Evolutionary conservation across 495 filamentous ascomycete genomes (phyloP).

Genomic region (Aspergillus ostianus): DNA sequence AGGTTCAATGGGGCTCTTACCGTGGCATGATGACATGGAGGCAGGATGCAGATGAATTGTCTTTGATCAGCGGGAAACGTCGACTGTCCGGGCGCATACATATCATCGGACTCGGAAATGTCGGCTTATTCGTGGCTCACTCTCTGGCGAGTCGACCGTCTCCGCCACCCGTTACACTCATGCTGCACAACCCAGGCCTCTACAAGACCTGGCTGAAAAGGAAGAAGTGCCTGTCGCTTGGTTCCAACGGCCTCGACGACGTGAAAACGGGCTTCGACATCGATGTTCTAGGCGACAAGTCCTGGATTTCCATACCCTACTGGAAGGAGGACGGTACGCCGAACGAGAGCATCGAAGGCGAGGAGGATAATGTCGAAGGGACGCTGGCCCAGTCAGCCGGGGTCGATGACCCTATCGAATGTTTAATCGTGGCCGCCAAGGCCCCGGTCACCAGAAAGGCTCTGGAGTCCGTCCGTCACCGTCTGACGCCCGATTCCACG

Average conservation of each 20-base stretch:
- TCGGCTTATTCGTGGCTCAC: constrained; percentile 61
- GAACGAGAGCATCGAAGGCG: constrained; percentile 9
- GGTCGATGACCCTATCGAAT: constrained; percentile 58
- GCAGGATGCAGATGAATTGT: constrained; percentile 29
- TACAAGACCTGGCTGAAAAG: constrained; percentile 27
- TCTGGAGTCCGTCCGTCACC: constrained; percentile 56
- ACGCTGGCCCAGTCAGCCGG: constrained; percentile 17
- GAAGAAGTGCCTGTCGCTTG: constrained; percentile 33
- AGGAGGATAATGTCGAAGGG: constrained; percentile 11
- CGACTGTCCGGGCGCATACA: constrained; percentile 51
- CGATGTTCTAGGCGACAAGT: constrained; percentile 29
- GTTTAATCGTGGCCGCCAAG: constrained; percentile 73
- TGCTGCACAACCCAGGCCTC: constrained; percentile 43
- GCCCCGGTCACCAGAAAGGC: constrained; percentile 55
- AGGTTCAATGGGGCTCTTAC: neutral
- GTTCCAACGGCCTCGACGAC: constrained; percentile 40
- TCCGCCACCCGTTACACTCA: constrained; percentile 58
- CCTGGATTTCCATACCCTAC: constrained; percentile 32
- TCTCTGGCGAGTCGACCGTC: constrained; percentile 53
- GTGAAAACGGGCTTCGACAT: constrained; percentile 43
- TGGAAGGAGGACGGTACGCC: constrained; percentile 28
- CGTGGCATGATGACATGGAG: constrained; percentile 30
- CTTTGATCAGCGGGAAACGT: constrained; percentile 20
- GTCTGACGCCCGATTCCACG: constrained; percentile 70
- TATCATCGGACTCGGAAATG: constrained; percentile 57